Evolutionary conservation across 495 filamentous ascomycete genomes (phyloP).

Genomic region (Emericellopsis terricola): DNA sequence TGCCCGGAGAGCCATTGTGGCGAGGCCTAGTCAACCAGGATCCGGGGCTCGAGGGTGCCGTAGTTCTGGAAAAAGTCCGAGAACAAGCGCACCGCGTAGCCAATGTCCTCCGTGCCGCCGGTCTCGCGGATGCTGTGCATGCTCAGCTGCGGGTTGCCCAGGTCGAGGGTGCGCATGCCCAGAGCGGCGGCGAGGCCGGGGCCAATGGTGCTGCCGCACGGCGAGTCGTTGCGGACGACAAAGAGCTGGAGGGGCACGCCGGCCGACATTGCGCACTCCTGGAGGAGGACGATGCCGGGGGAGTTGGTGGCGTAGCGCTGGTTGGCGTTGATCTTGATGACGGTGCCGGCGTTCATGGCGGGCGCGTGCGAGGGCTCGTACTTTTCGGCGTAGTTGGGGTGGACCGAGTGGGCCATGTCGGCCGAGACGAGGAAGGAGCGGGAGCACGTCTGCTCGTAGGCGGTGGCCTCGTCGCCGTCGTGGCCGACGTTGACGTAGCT

Average conservation of each 20-base stretch:
- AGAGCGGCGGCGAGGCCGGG: constrained; percentile 80
- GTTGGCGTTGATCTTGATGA: constrained; percentile 97
- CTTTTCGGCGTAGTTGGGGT: constrained; percentile 85
- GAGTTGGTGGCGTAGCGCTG: constrained; percentile 91
- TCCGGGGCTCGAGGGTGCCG: constrained; percentile 58
- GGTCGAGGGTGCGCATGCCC: constrained; percentile 72
- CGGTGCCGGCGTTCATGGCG: constrained; percentile 87
- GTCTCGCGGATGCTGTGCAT: constrained; percentile 98
- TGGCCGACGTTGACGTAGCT: constrained; percentile 34
- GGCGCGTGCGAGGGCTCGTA: constrained; percentile 84
- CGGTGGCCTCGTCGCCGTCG: constrained; percentile 43
- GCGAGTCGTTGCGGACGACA: constrained; percentile 87
- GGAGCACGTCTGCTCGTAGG: constrained; percentile 82
- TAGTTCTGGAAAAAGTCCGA: constrained; percentile 74
- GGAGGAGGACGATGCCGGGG: constrained; percentile 79
- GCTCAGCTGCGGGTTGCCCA: constrained; percentile 88
- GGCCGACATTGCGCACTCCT: constrained; percentile 55
- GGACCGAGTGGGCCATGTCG: constrained; percentile 90
- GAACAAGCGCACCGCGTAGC: constrained; percentile 73
- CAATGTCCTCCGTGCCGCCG: constrained; percentile 72
- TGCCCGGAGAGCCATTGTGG: no score
- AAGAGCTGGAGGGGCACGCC: constrained; percentile 83
- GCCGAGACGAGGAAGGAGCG: constrained; percentile 92
- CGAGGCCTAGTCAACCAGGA: constrained; percentile 58
- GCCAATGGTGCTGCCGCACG: constrained; percentile 90